Base-by-base conservation (phyloP, 1,284 basidiomycete species). In the Pascua guehoae region DNA sequence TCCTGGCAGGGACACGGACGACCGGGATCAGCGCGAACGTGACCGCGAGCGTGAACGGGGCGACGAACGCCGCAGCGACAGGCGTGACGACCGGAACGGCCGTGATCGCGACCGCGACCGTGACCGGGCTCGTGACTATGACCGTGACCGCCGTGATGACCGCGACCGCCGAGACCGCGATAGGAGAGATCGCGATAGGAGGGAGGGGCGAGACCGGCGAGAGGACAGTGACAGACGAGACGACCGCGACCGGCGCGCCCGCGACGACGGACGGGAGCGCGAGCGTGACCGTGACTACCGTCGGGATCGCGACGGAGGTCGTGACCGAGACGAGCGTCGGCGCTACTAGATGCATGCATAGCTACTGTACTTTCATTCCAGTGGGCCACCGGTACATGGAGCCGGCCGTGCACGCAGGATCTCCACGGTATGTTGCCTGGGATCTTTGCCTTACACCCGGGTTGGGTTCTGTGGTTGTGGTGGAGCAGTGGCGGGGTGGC, bases 11-110 rank as follows among this genome's bases (percentile, higher is more conserved):
- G 47, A 51, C 24, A 52, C 59, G 51, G 41, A 52, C 14, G 43
- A 47, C 32, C 63, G 58, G 38, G 45, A 58, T 37, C 47, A 56
- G 37, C 42, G 57, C 39, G 45, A 54, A n/a, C 14, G 58, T 16
- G 50, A 60, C 1, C 10, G 40, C 16, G 51, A 48, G 10, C 39
- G 61, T 12, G 64, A 65, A 14, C 32, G 65, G 17, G 60, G 61
- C 24, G 41, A 17, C 41, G 63, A n/a, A 32, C 62, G 60, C 39
- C 24, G 63, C 17, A 62, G 66, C 12, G 51, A 67, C 41, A 64
- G 67, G n/a, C 58, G 67, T n/a, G 61, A 64, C 24, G 40, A 66
- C 38, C 60, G 66, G 46, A 50, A 32, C 61, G 16, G 54, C 56
- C 32, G 56, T 56, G 41, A 49, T 57, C 32, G 62, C 56, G 40